Conservation (phyloP, 192 early-diverging fungal genomes). For the Coemansia sp. region DNA sequence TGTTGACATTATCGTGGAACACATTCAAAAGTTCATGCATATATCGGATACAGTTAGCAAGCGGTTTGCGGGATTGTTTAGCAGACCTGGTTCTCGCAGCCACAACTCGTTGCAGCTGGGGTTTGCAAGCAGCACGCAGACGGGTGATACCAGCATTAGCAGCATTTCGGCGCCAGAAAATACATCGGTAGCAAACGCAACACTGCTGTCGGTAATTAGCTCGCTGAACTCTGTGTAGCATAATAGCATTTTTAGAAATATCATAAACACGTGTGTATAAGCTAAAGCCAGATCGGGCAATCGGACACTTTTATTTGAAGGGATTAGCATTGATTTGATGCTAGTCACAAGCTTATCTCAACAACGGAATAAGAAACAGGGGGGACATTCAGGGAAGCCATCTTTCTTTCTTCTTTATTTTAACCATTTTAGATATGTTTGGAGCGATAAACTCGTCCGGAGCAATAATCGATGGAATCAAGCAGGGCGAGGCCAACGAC, state of each 20-base stretch:
- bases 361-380: too few species aligned
- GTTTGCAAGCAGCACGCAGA: not conserved
- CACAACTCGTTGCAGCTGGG: not conserved
- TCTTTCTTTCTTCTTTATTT: not conserved
- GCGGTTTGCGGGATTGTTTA: constrained; percentile 29
- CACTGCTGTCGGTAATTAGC: constrained; percentile 24
- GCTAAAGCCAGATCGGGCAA: too few species aligned
- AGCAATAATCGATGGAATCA: constrained; percentile 33
- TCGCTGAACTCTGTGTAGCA: constrained; percentile 6
- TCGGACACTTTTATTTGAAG: too few species aligned
- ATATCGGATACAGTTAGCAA: constrained; percentile 34
- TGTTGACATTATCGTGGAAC: constrained; percentile 15
- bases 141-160: not conserved
- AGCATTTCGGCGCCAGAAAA: not conserved
- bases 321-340: too few species aligned
- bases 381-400: too few species aligned
- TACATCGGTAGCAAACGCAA: constrained; percentile 7
- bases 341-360: too few species aligned
- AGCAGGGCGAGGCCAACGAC: constrained; percentile 57
- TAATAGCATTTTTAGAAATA: not conserved
- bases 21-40: constrained; percentile 39
- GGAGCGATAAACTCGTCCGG: constrained; percentile 49
- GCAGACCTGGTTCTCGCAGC: constrained; percentile 13
- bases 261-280: too few species aligned
- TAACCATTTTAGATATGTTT: constrained; percentile 23